Base-by-base conservation (phyloP, 257 asterid genomes). In the Plantago ovata region DNA sequence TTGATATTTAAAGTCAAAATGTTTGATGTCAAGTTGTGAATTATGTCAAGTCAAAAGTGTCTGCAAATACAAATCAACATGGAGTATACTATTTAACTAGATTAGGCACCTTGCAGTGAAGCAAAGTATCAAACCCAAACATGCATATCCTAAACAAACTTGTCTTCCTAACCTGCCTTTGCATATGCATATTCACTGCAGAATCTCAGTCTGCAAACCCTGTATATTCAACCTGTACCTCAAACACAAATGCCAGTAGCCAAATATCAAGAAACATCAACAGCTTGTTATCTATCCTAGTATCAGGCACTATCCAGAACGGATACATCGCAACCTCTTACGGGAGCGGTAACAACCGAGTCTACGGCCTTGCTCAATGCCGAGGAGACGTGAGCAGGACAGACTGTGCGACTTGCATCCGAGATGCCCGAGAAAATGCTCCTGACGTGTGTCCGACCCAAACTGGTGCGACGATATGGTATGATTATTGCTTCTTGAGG, bases 291-390 rank as follows among this genome's bases (percentile, higher is more conserved):
- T 48, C 84, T 7, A 36, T 13, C 13, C 46, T 90, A 40, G 89
- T 78, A 0, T 28, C 76, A 9, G 77, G 62, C 53, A 70, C 88
- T 2, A 22, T 64, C 61, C 57, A 58, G 36, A 65, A 65, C 9
- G 85, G 85, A 21, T 91, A 70, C 73, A 57, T 40, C 13, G 59
- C 84, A 20, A 58, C 82, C 70, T 72, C 93, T 6, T 53, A 55
- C 1, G 95, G 92, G 23, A 16, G 24, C 12, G 74, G 61, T 0
- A 20, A 3, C 4, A 51, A 68, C 64, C 47, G 40, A 73, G 38
- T 83, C 64, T 73, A 64, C 20, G 96, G 98, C 58, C 82, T 87
- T 24, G 86, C 79, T 9, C 96, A 91, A 72, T 87, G 98, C 79
- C 67, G 98, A 43, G 92, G 81, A 18, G 98, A 87, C 44, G 77